Evolutionary conservation across 2,329 filamentous ascomycete species (phyloP).

Genomic region (Podosphaera fusca): DNA sequence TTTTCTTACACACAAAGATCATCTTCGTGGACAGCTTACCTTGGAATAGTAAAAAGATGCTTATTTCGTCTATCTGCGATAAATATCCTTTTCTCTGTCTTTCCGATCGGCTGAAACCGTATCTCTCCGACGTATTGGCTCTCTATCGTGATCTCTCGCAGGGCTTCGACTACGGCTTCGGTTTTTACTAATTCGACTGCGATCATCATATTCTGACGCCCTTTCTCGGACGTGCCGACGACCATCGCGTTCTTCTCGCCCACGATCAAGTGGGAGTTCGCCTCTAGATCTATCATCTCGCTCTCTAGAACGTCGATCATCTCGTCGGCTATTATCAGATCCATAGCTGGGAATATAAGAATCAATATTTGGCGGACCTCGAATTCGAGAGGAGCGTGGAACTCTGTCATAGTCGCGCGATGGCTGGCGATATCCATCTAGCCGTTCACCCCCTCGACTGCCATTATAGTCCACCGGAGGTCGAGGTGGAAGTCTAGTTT

Average conservation of each 20-base stretch:
- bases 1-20: too few relatives aligned
- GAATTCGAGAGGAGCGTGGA: conserved; percentile 5
- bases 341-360: conserved; percentile 27
- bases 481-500: conserved; percentile 14
- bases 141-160: conserved; percentile 16
- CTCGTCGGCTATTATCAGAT: conserved; percentile 15
- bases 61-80: not conserved
- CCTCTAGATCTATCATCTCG: conserved; percentile 16
- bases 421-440: conserved; percentile 19
- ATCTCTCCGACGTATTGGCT: conserved; percentile 7
- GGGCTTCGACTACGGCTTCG: conserved; percentile 25
- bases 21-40: too few relatives aligned
- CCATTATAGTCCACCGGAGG: conserved; percentile 14
- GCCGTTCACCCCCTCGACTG: conserved; percentile 12
- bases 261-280: not conserved
- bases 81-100: conserved; percentile 1
- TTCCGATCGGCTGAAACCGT: not conserved
- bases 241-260: conserved; percentile 18
- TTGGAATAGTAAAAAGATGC: too few relatives aligned
- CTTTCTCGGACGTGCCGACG: conserved; percentile 19
- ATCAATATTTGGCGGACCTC: conserved; percentile 18
- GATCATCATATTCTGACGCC: conserved; percentile 15
- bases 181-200: conserved; percentile 14
- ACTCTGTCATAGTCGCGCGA: conserved; percentile 11
- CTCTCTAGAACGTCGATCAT: conserved; percentile 14